Percentiles rank a stretch among this genome's conserved stretches.
Conservation (phyloP, 2,329 filamentous ascomycete genomes). For the Trichophyton benhamiae region DNA sequence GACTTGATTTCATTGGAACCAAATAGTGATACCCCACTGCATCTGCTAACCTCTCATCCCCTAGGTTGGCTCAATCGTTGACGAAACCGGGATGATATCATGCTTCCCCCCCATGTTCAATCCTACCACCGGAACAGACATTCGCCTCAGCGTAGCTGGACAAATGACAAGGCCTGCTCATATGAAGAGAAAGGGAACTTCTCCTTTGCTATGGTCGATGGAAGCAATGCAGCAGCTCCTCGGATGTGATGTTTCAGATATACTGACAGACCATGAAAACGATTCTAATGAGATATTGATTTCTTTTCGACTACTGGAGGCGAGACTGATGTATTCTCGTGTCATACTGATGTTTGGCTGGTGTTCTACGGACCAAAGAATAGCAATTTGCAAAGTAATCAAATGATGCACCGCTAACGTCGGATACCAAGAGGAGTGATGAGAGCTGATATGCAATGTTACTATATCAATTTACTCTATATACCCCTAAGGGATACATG, state of each 20-base stretch:
- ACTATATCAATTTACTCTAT: not conserved
- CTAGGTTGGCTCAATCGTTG: constrained; percentile 14
- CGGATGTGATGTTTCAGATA: constrained; percentile 29
- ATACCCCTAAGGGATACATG: constrained; percentile 9
- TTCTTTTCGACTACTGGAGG: constrained; percentile 5
- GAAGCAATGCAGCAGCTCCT: constrained; percentile 37
- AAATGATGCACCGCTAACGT: not conserved
- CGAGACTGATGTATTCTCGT: constrained; percentile 9
- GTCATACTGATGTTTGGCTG: constrained; percentile 14
- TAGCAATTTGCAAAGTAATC: constrained; percentile 12
- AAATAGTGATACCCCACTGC: too few relatives aligned
- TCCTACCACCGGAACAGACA: constrained; percentile 23
- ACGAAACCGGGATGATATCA: constrained; percentile 36
- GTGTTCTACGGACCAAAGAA: constrained; percentile 4
- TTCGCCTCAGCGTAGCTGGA: constrained; percentile 19
- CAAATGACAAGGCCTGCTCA: not conserved
- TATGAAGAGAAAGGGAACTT: constrained; percentile 15
- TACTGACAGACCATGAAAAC: constrained; percentile 14
- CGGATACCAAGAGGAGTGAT: not conserved
- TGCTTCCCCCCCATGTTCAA: constrained; percentile 4
- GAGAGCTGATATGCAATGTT: not conserved
- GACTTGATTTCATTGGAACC: too few relatives aligned
- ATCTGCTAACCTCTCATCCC: not conserved
- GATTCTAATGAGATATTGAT: not conserved
- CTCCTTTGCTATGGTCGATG: constrained; percentile 35